A percentile compares a stretch with the other conserved stretches of the same genome.
phyloP scores from a whole-genome alignment of 306 rosid genomes.

The Prunus padus region DNA sequence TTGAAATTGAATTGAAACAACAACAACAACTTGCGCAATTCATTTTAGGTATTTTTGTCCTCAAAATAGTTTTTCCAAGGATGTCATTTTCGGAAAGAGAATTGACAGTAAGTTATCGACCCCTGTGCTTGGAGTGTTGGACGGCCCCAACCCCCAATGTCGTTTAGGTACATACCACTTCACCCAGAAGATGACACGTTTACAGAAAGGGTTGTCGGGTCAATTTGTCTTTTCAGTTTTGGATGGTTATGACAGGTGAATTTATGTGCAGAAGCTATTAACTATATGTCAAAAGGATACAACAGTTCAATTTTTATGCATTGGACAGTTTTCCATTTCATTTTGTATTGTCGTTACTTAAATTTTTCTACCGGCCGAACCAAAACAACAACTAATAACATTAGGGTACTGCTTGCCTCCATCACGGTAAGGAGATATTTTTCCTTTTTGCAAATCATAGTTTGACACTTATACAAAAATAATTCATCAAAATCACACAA shows the following conservation, averaged over 20 bases:
- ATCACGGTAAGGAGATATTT: accelerated
- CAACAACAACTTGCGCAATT: not conserved
- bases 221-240: not conserved
- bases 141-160: not conserved
- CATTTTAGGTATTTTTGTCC: not conserved
- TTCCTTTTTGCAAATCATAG: accelerated
- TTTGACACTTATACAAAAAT: too few relatives aligned
- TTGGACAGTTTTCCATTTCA: not conserved
- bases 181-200: not conserved
- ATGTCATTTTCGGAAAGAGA: not conserved
- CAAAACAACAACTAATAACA: too few relatives aligned
- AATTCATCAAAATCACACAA: too few relatives aligned
- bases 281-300: not conserved
- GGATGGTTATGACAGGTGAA: not conserved
- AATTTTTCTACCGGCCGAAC: too few relatives aligned
- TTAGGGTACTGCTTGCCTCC: too few relatives aligned
- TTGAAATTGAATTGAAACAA: not conserved
- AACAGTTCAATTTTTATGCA: not conserved
- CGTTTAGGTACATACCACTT: not conserved
- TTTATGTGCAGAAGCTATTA: not conserved
- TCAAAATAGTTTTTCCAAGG: too few relatives aligned
- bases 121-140: not conserved
- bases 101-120: not conserved
- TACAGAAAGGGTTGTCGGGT: not conserved
- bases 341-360: too few relatives aligned